Conservation (phyloP, 2,329 filamentous ascomycete species). For the Domatiomyces catenatus region DNA sequence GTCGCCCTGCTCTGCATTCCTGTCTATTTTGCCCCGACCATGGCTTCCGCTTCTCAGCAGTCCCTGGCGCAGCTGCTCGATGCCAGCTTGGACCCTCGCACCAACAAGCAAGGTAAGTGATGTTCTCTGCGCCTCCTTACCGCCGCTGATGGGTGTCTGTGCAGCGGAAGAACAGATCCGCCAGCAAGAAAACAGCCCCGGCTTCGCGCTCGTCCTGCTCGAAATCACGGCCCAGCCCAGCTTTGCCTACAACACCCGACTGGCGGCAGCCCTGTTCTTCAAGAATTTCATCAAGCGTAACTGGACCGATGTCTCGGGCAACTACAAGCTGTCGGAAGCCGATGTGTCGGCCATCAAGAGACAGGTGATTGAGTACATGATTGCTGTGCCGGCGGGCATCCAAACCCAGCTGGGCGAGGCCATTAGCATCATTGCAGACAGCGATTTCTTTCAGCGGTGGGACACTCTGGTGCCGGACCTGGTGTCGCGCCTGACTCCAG, state of each 20-base stretch:
- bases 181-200: slow-evolving; percentile 63
- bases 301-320: slow-evolving; percentile 91
- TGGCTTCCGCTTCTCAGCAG: slow-evolving; percentile 32
- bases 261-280: slow-evolving; percentile 84
- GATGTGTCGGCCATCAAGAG: slow-evolving; percentile 87
- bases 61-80: slow-evolving; percentile 66
- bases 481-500: slow-evolving; percentile 67
- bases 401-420: slow-evolving; percentile 92
- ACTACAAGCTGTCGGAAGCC: slow-evolving; percentile 68
- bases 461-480: slow-evolving; percentile 91
- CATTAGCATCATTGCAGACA: slow-evolving; percentile 93
- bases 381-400: slow-evolving; percentile 69
- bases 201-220: slow-evolving; percentile 75
- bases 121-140: neutral
- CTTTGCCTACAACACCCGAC: slow-evolving; percentile 60
- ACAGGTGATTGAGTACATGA: slow-evolving; percentile 94
- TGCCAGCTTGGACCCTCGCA: slow-evolving; percentile 72
- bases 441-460: slow-evolving; percentile 93
- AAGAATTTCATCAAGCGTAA: slow-evolving; percentile 95
- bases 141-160: slow-evolving; percentile 5
- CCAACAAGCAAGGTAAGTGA: slow-evolving; percentile 72
- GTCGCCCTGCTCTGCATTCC: neutral
- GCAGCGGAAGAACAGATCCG: slow-evolving; percentile 70
- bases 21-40: slow-evolving; percentile 22
- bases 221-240: slow-evolving; percentile 71